These are phyloP conservation scores for Plasmodium inui DNA, from an alignment of 169 alveolate species.

Conservation along the genomic window DNA sequence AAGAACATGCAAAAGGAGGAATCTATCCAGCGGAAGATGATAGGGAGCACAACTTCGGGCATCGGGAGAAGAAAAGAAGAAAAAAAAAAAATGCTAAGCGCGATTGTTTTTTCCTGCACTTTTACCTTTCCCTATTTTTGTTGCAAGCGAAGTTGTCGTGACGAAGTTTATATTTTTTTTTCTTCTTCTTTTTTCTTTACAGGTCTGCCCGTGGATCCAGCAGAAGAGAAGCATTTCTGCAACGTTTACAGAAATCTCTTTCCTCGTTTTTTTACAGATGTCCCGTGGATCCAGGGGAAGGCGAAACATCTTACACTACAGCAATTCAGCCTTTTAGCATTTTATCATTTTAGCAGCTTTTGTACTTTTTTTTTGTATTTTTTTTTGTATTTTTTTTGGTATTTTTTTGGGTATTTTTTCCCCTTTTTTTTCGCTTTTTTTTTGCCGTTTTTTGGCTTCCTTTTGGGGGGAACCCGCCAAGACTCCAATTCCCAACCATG, in stretches of 20 bases:
- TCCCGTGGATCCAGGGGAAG: not conserved
- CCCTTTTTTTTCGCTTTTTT: too few species aligned
- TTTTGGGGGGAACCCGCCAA: not conserved
- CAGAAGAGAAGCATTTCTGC: too few species aligned
- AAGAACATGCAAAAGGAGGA: not conserved
- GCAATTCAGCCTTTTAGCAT: not conserved
- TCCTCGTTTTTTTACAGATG: not conserved
- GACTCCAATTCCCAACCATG: not conserved
- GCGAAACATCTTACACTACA: not conserved
- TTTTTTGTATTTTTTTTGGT: too few species aligned
- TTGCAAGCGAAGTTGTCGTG: not conserved
- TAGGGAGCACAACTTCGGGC: not conserved
- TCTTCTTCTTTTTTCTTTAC: too few species aligned
- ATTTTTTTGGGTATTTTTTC: too few species aligned
- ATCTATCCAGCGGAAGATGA: not conserved
- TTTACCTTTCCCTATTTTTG: not conserved
- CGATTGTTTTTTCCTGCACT: not conserved
- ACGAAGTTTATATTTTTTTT: not conserved
- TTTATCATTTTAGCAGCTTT: not conserved
- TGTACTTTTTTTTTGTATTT: not conserved
- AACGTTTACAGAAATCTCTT: too few species aligned
- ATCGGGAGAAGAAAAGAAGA: not conserved
- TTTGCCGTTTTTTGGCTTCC: too few species aligned
- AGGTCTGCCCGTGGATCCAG: too few species aligned
- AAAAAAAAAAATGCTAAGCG: not conserved